phyloP scores from a whole-genome alignment of 768 basidiomycete genomes.

The Coprinopsis marcescibilis region DNA sequence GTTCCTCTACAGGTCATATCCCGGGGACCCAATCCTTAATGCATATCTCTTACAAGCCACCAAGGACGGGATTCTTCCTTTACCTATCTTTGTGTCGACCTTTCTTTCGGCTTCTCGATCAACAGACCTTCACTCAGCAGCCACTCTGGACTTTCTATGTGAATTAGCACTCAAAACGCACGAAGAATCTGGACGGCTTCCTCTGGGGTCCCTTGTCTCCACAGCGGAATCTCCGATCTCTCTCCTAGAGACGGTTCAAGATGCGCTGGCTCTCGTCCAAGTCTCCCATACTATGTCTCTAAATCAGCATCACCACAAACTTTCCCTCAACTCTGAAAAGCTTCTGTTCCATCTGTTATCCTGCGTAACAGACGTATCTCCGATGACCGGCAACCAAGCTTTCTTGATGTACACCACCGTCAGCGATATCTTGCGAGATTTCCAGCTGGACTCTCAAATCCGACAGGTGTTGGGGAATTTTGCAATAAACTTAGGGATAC shows the following conservation, averaged over 20 bases:
- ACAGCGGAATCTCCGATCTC: constrained; percentile 41
- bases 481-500: constrained; percentile 49
- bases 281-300: constrained; percentile 50
- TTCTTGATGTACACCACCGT: constrained; percentile 44
- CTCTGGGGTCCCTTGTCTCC: constrained; percentile 51
- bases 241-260: constrained; percentile 51
- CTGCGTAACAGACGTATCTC: constrained; percentile 54
- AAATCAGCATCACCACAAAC: constrained; percentile 56
- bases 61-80: constrained; percentile 47
- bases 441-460: constrained; percentile 38
- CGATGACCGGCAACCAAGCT: constrained; percentile 57
- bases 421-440: constrained; percentile 37
- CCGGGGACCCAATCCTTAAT: constrained; percentile 63
- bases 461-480: constrained; percentile 57
- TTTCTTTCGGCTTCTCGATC: constrained; percentile 66
- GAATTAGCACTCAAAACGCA: constrained; percentile 58
- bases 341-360: constrained; percentile 58
- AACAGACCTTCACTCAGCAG: constrained; percentile 53
- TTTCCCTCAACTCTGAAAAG: constrained; percentile 55
- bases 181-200: constrained; percentile 49
- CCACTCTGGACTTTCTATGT: constrained; percentile 68
- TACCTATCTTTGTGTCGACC: constrained; percentile 55
- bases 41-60: constrained; percentile 61
- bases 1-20: constrained; percentile 58
- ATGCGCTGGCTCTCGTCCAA: constrained; percentile 54